Percentiles rank a stretch among this genome's conserved stretches.
Evolutionary conservation across 2,329 filamentous ascomycete genomes (phyloP).

Genomic region (Mycosphaerelloides madeirae): DNA sequence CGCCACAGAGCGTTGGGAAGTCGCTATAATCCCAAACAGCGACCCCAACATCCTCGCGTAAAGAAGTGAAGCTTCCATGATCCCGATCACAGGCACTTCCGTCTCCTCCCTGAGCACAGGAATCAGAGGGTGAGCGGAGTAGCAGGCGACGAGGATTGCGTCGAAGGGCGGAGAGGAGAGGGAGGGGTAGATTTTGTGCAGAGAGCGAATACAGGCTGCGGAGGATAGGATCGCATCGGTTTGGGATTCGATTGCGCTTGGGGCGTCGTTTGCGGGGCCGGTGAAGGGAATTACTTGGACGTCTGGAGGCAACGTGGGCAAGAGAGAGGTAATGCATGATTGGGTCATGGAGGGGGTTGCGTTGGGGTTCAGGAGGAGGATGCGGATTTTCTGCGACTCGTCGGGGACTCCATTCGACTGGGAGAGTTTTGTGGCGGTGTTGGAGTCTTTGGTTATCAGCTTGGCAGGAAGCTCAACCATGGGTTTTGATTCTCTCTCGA

Average conservation of each 20-base stretch:
- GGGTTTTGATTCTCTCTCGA: not conserved
- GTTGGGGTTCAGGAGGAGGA: slow-evolving; percentile 49
- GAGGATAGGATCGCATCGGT: slow-evolving; percentile 50
- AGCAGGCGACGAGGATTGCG: slow-evolving; percentile 48
- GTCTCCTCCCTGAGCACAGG: slow-evolving; percentile 46
- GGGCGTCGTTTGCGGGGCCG: slow-evolving; percentile 42
- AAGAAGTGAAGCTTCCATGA: slow-evolving; percentile 51
- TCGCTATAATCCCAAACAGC: slow-evolving; percentile 44
- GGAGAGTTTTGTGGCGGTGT: no score
- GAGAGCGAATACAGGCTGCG: slow-evolving; percentile 44
- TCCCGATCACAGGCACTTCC: slow-evolving; percentile 43
- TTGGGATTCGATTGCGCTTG: slow-evolving; percentile 49
- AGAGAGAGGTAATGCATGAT: slow-evolving; percentile 43
- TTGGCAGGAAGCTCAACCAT: slow-evolving; percentile 1
- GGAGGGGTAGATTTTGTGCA: slow-evolving; percentile 35
- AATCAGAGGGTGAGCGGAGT: slow-evolving; percentile 46
- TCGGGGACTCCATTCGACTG: not conserved
- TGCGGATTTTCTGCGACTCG: slow-evolving; percentile 34
- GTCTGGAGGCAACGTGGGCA: slow-evolving; percentile 43
- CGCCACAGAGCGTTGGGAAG: slow-evolving; percentile 37
- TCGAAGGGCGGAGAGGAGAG: slow-evolving; percentile 32
- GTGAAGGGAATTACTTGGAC: slow-evolving; percentile 50
- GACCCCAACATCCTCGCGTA: slow-evolving; percentile 47
- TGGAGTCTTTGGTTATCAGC: not conserved
- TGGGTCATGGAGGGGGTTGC: slow-evolving; percentile 45